Base-by-base conservation (phyloP, 495 filamentous ascomycete genomes). In the Hyaloscypha bicolor region DNA sequence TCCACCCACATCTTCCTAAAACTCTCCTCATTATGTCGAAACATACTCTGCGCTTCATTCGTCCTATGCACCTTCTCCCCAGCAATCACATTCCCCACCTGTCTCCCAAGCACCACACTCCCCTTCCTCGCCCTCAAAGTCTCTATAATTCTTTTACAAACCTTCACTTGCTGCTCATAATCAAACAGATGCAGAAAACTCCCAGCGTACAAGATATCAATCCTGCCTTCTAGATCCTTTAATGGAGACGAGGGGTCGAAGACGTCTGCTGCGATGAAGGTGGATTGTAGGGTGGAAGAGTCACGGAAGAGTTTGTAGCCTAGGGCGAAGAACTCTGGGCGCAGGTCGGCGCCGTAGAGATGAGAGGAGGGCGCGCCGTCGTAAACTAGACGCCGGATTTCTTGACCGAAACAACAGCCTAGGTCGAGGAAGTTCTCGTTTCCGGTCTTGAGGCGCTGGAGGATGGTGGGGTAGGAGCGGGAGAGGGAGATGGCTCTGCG, bases 131-230 rank as follows among this genome's bases (percentile, higher is more conserved):
- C 73, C n/a, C 71, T 74, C 8, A 88, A 73, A 9, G 90, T 74
- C 30, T 63, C 68, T 0, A 83, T 72, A 4, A 90, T 69, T 6
- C 76, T 74, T 65, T 80, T 81, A 2, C 79, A 81, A 9, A 84
- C 70, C 0, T 69, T 48, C 9, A 85, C 72, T 68, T 90, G 88
- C 8, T 82, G 73, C 0, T 82, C 78, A 69, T 76, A 85, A n/a
- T 66, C 68, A 63, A 88, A 91, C 8, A 90, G 77, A 62, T 90
- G 87, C 53, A 91, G 82, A 68, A 91, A 86, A 0, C 80, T 81
- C 1, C 76, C 76, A 0, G 82, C 78, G 66, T 87, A 81, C 37
- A 88, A 71, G 31, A 90, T 85, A 60, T 89, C 82, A 1, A 90
- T 69, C 51, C 79, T 74, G 9, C 80, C 80, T 9, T 77, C 68